A percentile compares a stretch with the other conserved stretches of the same genome.
Evolutionary conservation across 2,329 filamentous ascomycete species (phyloP).

Genomic region (Xylaria sp.): DNA sequence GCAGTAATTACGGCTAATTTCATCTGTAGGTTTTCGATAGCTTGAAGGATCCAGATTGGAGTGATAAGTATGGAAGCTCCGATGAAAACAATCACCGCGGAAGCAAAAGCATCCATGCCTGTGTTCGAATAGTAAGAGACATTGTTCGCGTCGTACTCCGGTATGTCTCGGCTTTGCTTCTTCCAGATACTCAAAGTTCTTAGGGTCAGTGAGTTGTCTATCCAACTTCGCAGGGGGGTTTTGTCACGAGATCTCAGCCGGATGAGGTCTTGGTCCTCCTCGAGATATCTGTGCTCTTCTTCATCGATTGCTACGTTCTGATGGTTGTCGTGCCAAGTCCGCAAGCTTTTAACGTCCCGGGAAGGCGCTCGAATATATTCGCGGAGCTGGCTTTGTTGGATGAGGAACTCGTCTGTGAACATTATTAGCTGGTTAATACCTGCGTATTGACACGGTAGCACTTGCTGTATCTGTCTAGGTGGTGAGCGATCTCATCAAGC

Average conservation of each 20-base stretch:
- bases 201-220: slow-evolving; percentile 34
- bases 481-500: slow-evolving; percentile 33
- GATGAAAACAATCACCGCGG: slow-evolving; percentile 40
- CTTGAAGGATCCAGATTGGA: slow-evolving; percentile 50
- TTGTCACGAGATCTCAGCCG: slow-evolving; percentile 27
- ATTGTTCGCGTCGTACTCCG: slow-evolving; percentile 16
- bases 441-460: not conserved
- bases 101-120: slow-evolving; percentile 43
- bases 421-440: slow-evolving; percentile 23
- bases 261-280: slow-evolving; percentile 44
- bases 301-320: slow-evolving; percentile 23
- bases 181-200: slow-evolving; percentile 36
- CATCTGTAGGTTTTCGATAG: slow-evolving; percentile 22
- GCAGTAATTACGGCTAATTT: slow-evolving; percentile 50
- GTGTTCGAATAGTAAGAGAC: slow-evolving; percentile 36
- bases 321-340: slow-evolving; percentile 43
- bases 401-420: slow-evolving; percentile 42
- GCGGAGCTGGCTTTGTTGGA: slow-evolving; percentile 42
- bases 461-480: slow-evolving; percentile 43
- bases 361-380: slow-evolving; percentile 35
- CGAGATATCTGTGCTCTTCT: slow-evolving; percentile 37
- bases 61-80: slow-evolving; percentile 49
- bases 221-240: slow-evolving; percentile 30
- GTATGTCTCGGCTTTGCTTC: slow-evolving; percentile 13
- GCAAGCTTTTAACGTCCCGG: slow-evolving; percentile 44